These are phyloP conservation scores for Margaritispora aquatica DNA, from an alignment of 495 filamentous ascomycete genomes.

Conservation along the genomic window DNA sequence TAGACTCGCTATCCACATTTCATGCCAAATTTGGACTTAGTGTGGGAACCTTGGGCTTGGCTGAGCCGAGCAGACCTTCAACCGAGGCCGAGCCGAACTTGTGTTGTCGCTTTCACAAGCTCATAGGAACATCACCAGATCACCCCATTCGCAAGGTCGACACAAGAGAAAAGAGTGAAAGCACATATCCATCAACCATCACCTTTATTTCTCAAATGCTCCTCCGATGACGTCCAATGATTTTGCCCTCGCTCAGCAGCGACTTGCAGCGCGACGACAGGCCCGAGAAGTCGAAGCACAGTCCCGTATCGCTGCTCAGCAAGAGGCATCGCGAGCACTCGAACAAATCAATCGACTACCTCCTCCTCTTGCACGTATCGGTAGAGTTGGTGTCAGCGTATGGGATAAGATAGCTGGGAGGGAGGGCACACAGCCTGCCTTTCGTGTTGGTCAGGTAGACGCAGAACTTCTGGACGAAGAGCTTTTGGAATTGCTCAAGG, in stretches of 20 bases:
- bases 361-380: slow-evolving; percentile 55
- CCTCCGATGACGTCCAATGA: slow-evolving; percentile 63
- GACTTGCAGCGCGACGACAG: slow-evolving; percentile 70
- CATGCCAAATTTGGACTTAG: no score
- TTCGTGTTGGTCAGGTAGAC: slow-evolving; percentile 94
- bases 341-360: slow-evolving; percentile 52
- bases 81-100: background rate
- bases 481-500: slow-evolving; percentile 74
- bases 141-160: background rate
- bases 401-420: slow-evolving; percentile 70
- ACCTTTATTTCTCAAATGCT: slow-evolving; percentile 10
- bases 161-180: background rate
- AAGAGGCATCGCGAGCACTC: slow-evolving; percentile 51
- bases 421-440: slow-evolving; percentile 76
- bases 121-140: background rate
- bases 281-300: slow-evolving; percentile 58
- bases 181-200: background rate
- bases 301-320: slow-evolving; percentile 48
- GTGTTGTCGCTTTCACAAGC: background rate
- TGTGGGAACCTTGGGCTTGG: background rate
- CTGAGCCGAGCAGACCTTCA: background rate
- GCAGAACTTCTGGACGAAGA: slow-evolving; percentile 95
- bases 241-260: slow-evolving; percentile 80
- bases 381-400: slow-evolving; percentile 46
- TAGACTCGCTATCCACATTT: no score